Conservation (phyloP, 2,329 filamentous ascomycete genomes). For the Zelopaecilomyces penicillatus region DNA sequence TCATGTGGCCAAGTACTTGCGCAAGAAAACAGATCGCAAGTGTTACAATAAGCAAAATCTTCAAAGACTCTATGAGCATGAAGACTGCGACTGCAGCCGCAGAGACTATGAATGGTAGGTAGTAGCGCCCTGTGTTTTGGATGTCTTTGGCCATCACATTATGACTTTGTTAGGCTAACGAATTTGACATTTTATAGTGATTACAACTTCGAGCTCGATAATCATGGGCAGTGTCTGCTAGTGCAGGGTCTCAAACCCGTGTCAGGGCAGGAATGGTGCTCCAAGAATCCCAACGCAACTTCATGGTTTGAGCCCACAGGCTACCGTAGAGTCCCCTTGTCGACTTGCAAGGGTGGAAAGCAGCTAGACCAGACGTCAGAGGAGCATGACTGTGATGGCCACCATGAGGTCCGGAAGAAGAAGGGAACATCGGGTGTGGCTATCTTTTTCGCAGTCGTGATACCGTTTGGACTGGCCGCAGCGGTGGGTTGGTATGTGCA, state of each 20-base stretch:
- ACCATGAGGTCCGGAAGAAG: conserved; percentile 71
- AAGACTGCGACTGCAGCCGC: conserved; percentile 75
- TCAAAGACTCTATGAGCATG: conserved; percentile 60
- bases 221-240: conserved; percentile 66
- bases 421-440: conserved; percentile 62
- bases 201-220: conserved; percentile 82
- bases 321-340: conserved; percentile 82
- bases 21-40: conserved; percentile 69
- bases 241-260: conserved; percentile 63
- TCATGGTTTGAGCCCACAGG: conserved; percentile 82
- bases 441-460: conserved; percentile 76
- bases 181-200: conserved; percentile 47
- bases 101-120: conserved; percentile 88
- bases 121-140: neutral
- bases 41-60: conserved; percentile 79
- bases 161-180: neutral
- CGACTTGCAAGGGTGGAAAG: conserved; percentile 70
- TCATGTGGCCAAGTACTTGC: conserved; percentile 79
- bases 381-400: conserved; percentile 57
- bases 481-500: conserved; percentile 78
- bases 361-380: conserved; percentile 61
- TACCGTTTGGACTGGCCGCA: conserved; percentile 64
- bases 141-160: too few species aligned
- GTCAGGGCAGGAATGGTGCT: conserved; percentile 42
- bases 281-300: conserved; percentile 54